Evolutionary conservation across 202 grass and related monocot species (phyloP).

Genomic region (Saccharum hybrid): DNA sequence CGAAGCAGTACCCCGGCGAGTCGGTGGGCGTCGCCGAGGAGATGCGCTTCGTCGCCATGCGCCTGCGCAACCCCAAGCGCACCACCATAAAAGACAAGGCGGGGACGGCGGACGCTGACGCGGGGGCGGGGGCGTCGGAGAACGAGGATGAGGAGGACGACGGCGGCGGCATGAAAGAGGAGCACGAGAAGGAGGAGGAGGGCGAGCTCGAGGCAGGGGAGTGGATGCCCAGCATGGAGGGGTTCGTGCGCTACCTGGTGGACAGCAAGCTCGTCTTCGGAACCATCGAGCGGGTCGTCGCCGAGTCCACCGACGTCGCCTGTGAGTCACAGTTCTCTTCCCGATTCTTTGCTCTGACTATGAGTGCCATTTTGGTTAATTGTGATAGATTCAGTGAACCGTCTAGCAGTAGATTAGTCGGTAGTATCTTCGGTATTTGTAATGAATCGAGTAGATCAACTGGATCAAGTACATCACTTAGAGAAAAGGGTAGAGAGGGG

Average conservation of each 20-base stretch:
- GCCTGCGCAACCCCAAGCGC: constrained; percentile 56
- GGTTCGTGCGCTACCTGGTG: constrained; percentile 80
- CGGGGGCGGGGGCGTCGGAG: not conserved
- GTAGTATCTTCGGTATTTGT: too few relatives aligned
- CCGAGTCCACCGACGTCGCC: constrained; percentile 74
- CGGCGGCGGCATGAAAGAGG: constrained; percentile 2
- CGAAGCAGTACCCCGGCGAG: constrained; percentile 71
- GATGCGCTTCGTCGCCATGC: constrained; percentile 98
- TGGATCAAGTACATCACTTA: too few relatives aligned
- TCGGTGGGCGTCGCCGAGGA: constrained; percentile 79
- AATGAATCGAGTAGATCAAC: too few relatives aligned
- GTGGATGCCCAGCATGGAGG: constrained; percentile 79
- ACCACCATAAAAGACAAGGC: constrained; percentile 36
- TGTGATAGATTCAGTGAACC: too few relatives aligned
- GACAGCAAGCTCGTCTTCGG: constrained; percentile 93
- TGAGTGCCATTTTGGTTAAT: not conserved
- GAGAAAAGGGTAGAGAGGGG: too few relatives aligned
- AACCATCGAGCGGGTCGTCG: constrained; percentile 76
- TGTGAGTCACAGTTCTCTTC: constrained; percentile 58
- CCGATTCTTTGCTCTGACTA: not conserved
- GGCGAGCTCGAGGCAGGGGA: constrained; percentile 30
- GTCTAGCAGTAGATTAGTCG: too few relatives aligned
- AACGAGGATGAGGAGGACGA: not conserved
- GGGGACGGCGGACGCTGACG: not conserved
- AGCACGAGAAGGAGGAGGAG: constrained; percentile 11